Base-by-base conservation (phyloP, 306 rosid genomes). In the Canavalia gladiata region DNA sequence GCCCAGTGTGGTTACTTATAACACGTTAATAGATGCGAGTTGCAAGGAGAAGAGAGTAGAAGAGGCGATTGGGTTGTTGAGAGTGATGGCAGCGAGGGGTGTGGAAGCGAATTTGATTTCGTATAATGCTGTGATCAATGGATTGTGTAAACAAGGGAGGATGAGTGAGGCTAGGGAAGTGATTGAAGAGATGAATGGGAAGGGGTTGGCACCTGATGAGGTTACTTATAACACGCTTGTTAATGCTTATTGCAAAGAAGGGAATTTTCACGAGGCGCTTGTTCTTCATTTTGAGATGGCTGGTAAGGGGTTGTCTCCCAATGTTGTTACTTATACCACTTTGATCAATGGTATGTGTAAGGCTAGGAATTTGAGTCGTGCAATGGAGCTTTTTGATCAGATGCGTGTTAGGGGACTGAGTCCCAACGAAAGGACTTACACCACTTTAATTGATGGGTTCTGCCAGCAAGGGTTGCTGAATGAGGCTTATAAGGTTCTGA, bases 281-380 rank as follows among this genome's bases (percentile, higher is more conserved):
- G 83, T 90, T 84, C 83, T 90, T 78, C 91, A 90, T 45, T 77
- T 77, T 1, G 98, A 95, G 77, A 95, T 93, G 99, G 74, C 85
- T 70, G 72, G 85, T 81, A 90, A 88, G 76, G 97, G 95, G 7
- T 85, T 90, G 84, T 88, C 92, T 50, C 97, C 97, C 0, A 89
- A 93, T 63, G 99, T 93, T 72, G 90, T 93, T 81, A 89, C 97
- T 33, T 95, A 92, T 50, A 92, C 97, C 9, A 86, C 99, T 4
- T 81, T 95, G 87, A 92, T 93, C 43, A 89, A 82, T 68, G 60
- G 88, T 54, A 89, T 95, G 95, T 95, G 97, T 41, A 95, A 93
- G 92, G 91, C 87, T 37, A 88, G 89, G 75, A 93, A 95, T 89
- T 73, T 95, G 75, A 84, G 74, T 54, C 87, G 99, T 0, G 97